phyloP scores from a whole-genome alignment of 352 stramenopile species.

The Phytophthora foliorum region DNA sequence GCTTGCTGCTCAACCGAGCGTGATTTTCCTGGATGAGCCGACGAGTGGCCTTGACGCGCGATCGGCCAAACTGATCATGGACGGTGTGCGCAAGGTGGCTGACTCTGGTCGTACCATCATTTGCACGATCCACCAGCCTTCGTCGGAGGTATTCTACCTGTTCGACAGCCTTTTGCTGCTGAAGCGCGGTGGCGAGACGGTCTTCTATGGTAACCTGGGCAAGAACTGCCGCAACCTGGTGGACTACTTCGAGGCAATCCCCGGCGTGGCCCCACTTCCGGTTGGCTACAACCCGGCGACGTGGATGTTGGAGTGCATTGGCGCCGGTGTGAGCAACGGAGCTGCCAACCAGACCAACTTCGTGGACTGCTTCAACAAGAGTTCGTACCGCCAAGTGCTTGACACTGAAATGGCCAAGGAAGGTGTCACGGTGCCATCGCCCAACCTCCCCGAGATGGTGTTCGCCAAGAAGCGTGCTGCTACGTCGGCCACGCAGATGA shows the following conservation, averaged over 20 bases:
- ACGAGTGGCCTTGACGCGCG: too few relatives aligned
- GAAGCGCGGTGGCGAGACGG: constrained; percentile 43
- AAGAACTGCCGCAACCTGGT: constrained; percentile 30
- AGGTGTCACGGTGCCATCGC: constrained; percentile 30
- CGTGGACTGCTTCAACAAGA: constrained; percentile 36
- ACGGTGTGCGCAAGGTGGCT: constrained; percentile 31
- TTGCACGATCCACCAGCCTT: constrained; percentile 92
- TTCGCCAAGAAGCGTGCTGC: constrained; percentile 43
- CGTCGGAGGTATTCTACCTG: constrained; percentile 77
- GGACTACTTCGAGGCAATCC: constrained; percentile 46
- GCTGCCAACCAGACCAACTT: constrained; percentile 25
- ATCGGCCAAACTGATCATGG: too few relatives aligned
- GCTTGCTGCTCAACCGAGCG: too few relatives aligned
- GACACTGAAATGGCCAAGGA: constrained; percentile 35
- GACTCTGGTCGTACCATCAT: constrained; percentile 50
- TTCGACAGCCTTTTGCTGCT: constrained; percentile 87
- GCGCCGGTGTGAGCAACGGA: constrained; percentile 37
- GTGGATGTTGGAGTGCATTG: constrained; percentile 83
- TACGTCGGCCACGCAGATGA: constrained; percentile 32
- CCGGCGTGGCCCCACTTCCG: constrained; percentile 34
- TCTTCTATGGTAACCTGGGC: constrained; percentile 52
- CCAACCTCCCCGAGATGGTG: constrained; percentile 33
- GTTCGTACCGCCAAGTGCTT: constrained; percentile 23
- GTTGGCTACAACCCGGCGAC: constrained; percentile 62
- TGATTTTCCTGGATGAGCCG: too few relatives aligned